These are phyloP conservation scores for Puccinia hordei DNA, from an alignment of 1,284 basidiomycete genomes.

Conservation along the genomic window DNA sequence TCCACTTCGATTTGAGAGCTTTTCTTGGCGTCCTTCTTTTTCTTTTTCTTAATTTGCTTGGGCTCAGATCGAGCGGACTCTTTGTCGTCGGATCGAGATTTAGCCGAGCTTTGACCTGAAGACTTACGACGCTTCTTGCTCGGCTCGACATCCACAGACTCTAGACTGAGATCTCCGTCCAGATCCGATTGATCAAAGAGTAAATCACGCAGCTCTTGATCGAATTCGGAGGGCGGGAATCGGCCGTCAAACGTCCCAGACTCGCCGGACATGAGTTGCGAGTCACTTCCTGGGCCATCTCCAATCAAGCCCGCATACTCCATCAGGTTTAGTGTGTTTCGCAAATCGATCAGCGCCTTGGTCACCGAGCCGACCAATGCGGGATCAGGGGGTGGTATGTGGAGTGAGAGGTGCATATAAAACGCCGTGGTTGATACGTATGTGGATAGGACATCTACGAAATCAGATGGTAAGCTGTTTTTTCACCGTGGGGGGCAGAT, in stretches of 20 bases:
- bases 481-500: neutral
- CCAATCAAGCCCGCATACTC: constrained; percentile 58
- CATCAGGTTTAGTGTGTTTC: constrained; percentile 44
- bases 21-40: constrained; percentile 22
- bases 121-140: constrained; percentile 15
- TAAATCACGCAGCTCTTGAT: constrained; percentile 34
- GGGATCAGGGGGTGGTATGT: constrained; percentile 16
- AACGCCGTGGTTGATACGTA: constrained; percentile 45
- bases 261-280: neutral
- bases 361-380: constrained; percentile 36
- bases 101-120: neutral
- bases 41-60: constrained; percentile 18
- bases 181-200: constrained; percentile 30
- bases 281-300: constrained; percentile 53
- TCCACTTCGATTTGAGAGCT: constrained; percentile 29
- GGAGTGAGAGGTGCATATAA: constrained; percentile 41
- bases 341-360: constrained; percentile 33
- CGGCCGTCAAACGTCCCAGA: constrained; percentile 22
- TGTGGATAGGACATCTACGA: constrained; percentile 34
- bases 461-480: neutral
- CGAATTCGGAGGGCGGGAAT: constrained; percentile 14
- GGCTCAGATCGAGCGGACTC: neutral
- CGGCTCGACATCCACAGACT: neutral
- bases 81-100: constrained; percentile 5
- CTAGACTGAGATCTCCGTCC: neutral